Conservation (phyloP, 768 basidiomycete genomes). For the Russula griseocarnosa region DNA sequence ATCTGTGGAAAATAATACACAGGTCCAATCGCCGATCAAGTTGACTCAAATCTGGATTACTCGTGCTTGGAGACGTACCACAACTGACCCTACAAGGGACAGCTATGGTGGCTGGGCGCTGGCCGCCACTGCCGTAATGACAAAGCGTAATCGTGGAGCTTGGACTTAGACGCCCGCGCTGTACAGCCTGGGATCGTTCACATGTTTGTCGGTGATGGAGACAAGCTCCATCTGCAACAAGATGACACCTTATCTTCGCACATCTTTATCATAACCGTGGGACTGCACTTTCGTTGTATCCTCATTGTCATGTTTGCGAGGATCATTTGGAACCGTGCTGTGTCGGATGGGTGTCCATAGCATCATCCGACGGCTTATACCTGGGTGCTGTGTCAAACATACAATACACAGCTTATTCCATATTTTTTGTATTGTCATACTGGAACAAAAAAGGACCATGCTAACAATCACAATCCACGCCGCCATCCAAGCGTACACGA, state of each 20-base stretch:
- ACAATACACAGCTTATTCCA: slow-evolving; percentile 1
- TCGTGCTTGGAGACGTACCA: too few relatives aligned
- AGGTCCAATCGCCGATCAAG: too few relatives aligned
- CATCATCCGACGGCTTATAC: neutral
- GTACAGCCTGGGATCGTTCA: neutral
- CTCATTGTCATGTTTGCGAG: slow-evolving; percentile 51
- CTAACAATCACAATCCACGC: slow-evolving; percentile 2
- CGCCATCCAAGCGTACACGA: slow-evolving; percentile 6
- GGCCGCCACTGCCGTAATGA: neutral
- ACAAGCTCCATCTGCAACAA: too few relatives aligned
- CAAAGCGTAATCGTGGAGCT: too few relatives aligned
- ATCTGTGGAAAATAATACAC: too few relatives aligned
- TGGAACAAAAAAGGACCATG: slow-evolving; percentile 20
- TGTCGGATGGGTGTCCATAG: too few relatives aligned
- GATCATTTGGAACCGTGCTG: slow-evolving; percentile 55
- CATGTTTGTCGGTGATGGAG: neutral
- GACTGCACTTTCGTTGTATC: slow-evolving; percentile 59
- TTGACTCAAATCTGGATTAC: neutral
- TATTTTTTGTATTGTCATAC: slow-evolving; percentile 23
- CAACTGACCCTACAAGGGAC: too few relatives aligned
- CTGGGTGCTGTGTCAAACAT: neutral
- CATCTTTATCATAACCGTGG: slow-evolving; percentile 55
- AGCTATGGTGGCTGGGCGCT: neutral
- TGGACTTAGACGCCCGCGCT: too few relatives aligned
- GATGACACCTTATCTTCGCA: slow-evolving; percentile 38